Evolutionary conservation across 805 yeast species (phyloP), one percentile per base, ranked within the genome.

Genomic region (Candida hungchunana): DNA sequence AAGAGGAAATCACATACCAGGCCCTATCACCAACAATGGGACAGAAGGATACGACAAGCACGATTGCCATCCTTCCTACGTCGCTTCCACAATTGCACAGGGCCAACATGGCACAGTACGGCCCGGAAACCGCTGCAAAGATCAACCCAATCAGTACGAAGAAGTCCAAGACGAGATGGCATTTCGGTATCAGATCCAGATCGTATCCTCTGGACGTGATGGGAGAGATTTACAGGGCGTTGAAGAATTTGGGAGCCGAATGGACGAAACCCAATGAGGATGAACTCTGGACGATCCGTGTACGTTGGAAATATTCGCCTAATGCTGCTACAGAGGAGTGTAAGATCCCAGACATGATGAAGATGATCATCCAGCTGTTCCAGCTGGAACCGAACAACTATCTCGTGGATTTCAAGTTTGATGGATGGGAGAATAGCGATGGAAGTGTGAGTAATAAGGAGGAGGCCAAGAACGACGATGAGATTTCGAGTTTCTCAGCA

Each of bases 131-230:
- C 0, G 65, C 66, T 5, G 46, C 67, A 7, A 65, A 64, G 46
- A 65, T 66, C 22, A 67, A 69, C 27, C 79, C 85, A 8, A 66
- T 79, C 15, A 71, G 80, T 17, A 71, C 82, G 31, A 88, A 90
- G 59, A 87, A 86, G 59, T 83, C 90, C 43, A 90, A 88, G 62
- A 86, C 96, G 6, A 79, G 95, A 61, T 93, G 98, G 98, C 98
- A 93, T 67, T 93, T 93, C 56, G 98, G 98, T 47, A 93, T 93
- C 42, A 72, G 98, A 56, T 87, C 96, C 7, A 73, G 97, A 52
- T 86, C 96, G 1, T 93, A 93, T 57, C 97, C 98, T 22, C 69
- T 93, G 50, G 98, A 93, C 60, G 98, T 93, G 4, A 93, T 93
- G 97, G 96, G 97, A 18, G 98, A 93, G 58, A 89, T 93, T 29